Conservation (phyloP, 306 rosid genomes). For the Abrus pulchellus region DNA sequence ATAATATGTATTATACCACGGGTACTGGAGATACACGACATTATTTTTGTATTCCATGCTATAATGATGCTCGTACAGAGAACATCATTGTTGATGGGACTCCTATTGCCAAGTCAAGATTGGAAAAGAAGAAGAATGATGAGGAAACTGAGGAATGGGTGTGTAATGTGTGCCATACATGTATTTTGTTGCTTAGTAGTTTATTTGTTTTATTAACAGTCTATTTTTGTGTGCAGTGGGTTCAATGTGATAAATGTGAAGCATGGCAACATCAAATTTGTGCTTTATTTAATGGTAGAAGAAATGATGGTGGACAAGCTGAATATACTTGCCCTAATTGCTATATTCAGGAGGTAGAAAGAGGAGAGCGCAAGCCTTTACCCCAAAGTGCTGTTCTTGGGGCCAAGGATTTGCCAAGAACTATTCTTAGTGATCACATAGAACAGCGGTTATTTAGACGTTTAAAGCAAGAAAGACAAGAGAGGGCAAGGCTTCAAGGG, state of each 20-base stretch:
- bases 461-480: constrained; percentile 80
- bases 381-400: constrained; percentile 99
- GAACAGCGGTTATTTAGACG: constrained; percentile 78
- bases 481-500: constrained; percentile 91
- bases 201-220: constrained; percentile 46
- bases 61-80: constrained; percentile 93
- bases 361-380: constrained; percentile 95
- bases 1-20: constrained; percentile 89
- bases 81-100: constrained; percentile 86
- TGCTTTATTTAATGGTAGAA: constrained; percentile 94
- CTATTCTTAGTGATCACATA: constrained; percentile 89
- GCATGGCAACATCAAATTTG: constrained; percentile 99
- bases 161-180: constrained; percentile 38
- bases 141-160: constrained; percentile 99
- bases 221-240: constrained; percentile 76
- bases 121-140: constrained; percentile 96
- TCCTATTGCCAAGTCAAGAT: constrained; percentile 76
- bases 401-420: constrained; percentile 94
- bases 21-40: constrained; percentile 95
- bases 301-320: constrained; percentile 97
- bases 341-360: constrained; percentile 82
- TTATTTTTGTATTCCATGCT: constrained; percentile 94
- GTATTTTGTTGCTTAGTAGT: constrained; percentile 37
- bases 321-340: constrained; percentile 99
- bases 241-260: constrained; percentile 99